Conservation (phyloP, 768 basidiomycete genomes). For the Macrolepiota dolichaula region DNA sequence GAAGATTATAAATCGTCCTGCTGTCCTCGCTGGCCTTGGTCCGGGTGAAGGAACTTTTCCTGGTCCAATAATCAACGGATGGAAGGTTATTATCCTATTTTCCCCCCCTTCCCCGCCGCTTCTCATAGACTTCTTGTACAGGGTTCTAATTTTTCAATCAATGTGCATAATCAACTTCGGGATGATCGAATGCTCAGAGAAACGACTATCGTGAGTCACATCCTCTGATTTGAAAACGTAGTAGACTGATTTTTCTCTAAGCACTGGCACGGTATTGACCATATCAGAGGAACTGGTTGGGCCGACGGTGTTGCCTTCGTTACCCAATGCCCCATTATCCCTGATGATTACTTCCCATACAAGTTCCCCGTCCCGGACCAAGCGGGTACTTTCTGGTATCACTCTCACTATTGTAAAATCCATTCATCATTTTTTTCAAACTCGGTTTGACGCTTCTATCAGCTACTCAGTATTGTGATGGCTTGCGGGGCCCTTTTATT, state of each 20-base stretch:
- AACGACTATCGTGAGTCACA: slow-evolving; percentile 44
- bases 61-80: slow-evolving; percentile 22
- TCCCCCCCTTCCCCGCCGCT: neutral
- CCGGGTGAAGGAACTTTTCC: slow-evolving; percentile 13
- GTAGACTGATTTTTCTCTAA: slow-evolving; percentile 15
- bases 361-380: slow-evolving; percentile 30
- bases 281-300: slow-evolving; percentile 27
- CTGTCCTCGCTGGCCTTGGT: slow-evolving; percentile 9
- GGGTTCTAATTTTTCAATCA: slow-evolving; percentile 41
- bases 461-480: slow-evolving; percentile 49
- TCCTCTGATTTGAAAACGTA: neutral
- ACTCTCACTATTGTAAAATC: slow-evolving; percentile 21
- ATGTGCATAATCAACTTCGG: slow-evolving; percentile 42
- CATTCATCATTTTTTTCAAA: neutral
- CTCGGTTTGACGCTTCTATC: neutral
- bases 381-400: slow-evolving; percentile 47
- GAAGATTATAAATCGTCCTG: neutral
- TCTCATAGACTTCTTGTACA: neutral
- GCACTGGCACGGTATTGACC: slow-evolving; percentile 45
- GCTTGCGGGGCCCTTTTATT: slow-evolving; percentile 39
- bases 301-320: slow-evolving; percentile 38
- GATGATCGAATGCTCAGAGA: slow-evolving; percentile 44
- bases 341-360: slow-evolving; percentile 36
- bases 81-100: slow-evolving; percentile 16
- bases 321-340: slow-evolving; percentile 39